Base-by-base conservation (phyloP, 495 filamentous ascomycete species). In the Aspergillus hancockii region DNA sequence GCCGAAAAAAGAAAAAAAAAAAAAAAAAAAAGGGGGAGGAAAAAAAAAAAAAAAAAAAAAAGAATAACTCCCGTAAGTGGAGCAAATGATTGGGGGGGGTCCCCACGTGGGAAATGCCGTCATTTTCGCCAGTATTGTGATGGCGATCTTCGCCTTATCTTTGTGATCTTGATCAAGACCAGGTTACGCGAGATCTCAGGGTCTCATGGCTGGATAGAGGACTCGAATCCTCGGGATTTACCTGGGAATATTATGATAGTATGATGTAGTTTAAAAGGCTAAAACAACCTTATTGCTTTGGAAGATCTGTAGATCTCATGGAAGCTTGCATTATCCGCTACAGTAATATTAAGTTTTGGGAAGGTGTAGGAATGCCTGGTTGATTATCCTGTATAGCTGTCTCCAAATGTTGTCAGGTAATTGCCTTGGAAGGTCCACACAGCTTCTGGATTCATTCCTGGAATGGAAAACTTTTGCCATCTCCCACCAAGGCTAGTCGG, bases 101-200 rank as follows among this genome's bases (percentile, higher is more conserved):
- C 10, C 38, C 36, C 52, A 54, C 36, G 52, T 54, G 52, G 52
- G 21, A 30, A 41, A n/a, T 45, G 14, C 52, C 38, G 38, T 45
- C 36, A 54, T 45, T 45, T 19, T 21, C 7, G 41, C 16, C 3
- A 45, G 2, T 8, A 45, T 45, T 36, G 34, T 14, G 34, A 36
- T 2, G 34, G 9, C 34, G 13, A 36, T 14, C 34, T 10, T 32
- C 31, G 34, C 2, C 34, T 36, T 12, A 36, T 36, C 34, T 36
- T 36, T 36, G 2, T 5, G 34, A 14, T 36, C 41, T 45, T 45
- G 5, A 19, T 8, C 19, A 45, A 36, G 16, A 7, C 4, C 16
- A 19, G 41, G 18, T 28, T 28, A 28, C 7, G 9, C 41, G 2
- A 18, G 41, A 45, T 19, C 14, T 21, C 41, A 45, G 41, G 41